Evolutionary conservation across 768 basidiomycete genomes (phyloP).

Genomic region (Rossbeevera mucosa): DNA sequence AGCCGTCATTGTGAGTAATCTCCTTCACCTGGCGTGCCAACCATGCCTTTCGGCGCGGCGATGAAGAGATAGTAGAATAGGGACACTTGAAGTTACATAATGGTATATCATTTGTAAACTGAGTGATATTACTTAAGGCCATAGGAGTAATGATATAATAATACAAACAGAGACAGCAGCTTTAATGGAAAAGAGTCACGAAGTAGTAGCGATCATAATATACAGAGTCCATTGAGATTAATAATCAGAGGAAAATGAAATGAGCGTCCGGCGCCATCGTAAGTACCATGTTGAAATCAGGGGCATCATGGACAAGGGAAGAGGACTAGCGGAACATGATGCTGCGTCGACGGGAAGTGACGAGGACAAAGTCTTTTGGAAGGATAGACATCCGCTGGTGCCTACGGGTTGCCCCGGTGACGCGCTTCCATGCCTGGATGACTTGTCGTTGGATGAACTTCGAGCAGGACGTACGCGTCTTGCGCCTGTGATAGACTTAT

Average conservation of each 20-base stretch:
- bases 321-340: conserved; percentile 33
- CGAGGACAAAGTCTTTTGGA: conserved; percentile 57
- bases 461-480: conserved; percentile 31
- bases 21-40: too few species aligned
- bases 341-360: conserved; percentile 54
- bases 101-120: too few species aligned
- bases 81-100: too few species aligned
- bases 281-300: conserved; percentile 11
- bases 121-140: too few species aligned
- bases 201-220: neutral
- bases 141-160: too few species aligned
- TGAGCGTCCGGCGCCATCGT: conserved; percentile 18
- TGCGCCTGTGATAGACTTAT: conserved; percentile 14
- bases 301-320: neutral
- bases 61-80: too few species aligned
- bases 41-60: too few species aligned
- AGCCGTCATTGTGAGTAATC: too few species aligned
- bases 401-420: conserved; percentile 51
- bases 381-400: conserved; percentile 49
- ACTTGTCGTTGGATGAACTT: conserved; percentile 57
- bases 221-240: conserved; percentile 7
- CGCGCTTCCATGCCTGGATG: conserved; percentile 55
- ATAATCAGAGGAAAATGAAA: conserved; percentile 1
- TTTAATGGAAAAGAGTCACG: neutral
- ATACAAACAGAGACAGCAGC: conserved; percentile 6